Evolutionary conservation across 352 stramenopile species (phyloP).

Genomic region (Phytophthora europaea): DNA sequence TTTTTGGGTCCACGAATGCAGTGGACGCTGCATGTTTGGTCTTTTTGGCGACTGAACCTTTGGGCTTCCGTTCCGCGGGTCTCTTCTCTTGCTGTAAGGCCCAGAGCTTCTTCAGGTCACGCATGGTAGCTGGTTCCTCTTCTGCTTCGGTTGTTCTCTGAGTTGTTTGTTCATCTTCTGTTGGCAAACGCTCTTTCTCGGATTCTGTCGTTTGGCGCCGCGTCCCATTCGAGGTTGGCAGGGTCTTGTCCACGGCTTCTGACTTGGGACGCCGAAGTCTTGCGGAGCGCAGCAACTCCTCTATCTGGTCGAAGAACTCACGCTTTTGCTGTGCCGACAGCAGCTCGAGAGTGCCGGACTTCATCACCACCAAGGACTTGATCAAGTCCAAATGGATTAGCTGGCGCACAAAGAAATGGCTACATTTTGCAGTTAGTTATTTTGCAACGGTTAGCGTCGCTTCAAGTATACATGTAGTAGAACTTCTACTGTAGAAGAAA

Average conservation of each 20-base stretch:
- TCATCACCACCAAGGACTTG: slow-evolving; percentile 26
- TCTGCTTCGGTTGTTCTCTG: slow-evolving; percentile 4
- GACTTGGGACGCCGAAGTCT: slow-evolving; percentile 24
- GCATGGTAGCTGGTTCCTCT: slow-evolving; percentile 22
- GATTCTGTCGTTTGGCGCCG: slow-evolving; percentile 13
- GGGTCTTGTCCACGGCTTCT: slow-evolving; percentile 2
- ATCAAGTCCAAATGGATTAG: slow-evolving; percentile 28
- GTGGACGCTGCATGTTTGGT: slow-evolving; percentile 17
- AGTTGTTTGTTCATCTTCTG: slow-evolving; percentile 13
- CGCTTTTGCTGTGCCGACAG: slow-evolving; percentile 53
- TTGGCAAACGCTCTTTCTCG: slow-evolving; percentile 35
- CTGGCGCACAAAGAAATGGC: slow-evolving; percentile 30
- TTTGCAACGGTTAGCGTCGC: neutral
- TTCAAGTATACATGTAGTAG: neutral
- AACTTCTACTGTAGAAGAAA: too few species aligned
- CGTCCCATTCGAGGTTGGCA: slow-evolving; percentile 23
- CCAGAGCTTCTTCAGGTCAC: slow-evolving; percentile 36
- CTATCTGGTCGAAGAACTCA: slow-evolving; percentile 57
- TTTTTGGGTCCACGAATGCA: slow-evolving; percentile 6
- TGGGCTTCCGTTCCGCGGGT: slow-evolving; percentile 24
- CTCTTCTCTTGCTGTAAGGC: slow-evolving; percentile 38
- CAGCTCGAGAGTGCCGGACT: slow-evolving; percentile 26
- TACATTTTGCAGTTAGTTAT: slow-evolving; percentile 4
- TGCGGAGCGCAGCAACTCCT: slow-evolving; percentile 44
- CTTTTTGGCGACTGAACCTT: slow-evolving; percentile 40